phyloP scores from a whole-genome alignment of 2,329 filamentous ascomycete species.

The Drechmeria coniospora region DNA sequence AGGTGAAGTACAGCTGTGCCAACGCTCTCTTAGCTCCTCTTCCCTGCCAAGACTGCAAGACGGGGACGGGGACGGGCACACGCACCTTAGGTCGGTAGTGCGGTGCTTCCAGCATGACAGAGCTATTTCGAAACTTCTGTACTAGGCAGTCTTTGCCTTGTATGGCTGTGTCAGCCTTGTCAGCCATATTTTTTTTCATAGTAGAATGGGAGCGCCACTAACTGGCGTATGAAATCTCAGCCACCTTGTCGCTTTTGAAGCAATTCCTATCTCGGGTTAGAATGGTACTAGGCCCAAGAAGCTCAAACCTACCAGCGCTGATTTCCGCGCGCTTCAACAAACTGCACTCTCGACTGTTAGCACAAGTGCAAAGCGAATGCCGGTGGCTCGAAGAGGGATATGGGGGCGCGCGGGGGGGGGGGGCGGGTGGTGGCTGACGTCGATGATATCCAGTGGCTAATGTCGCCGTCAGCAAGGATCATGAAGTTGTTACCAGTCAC shows the following conservation, averaged over 20 bases:
- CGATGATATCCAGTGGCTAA: slow-evolving; percentile 59
- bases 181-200: neutral
- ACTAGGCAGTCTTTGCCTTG: slow-evolving; percentile 85
- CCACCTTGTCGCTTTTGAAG: slow-evolving; percentile 70
- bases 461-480: slow-evolving; percentile 18
- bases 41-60: neutral
- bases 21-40: slow-evolving; percentile 2
- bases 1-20: slow-evolving; percentile 34
- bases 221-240: slow-evolving; percentile 94
- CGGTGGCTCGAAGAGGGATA: too few species aligned
- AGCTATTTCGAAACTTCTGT: slow-evolving; percentile 92
- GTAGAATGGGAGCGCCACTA: slow-evolving; percentile 19
- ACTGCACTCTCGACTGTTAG: too few species aligned
- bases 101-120: slow-evolving; percentile 76
- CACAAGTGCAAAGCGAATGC: too few species aligned
- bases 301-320: slow-evolving; percentile 43
- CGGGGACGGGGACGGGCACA: neutral
- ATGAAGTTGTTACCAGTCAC: neutral
- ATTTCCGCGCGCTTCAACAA: slow-evolving; percentile 54
- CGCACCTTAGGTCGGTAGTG: slow-evolving; percentile 72
- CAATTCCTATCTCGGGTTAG: slow-evolving; percentile 43
- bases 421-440: slow-evolving; percentile 39
- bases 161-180: slow-evolving; percentile 44
- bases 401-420: too few species aligned
- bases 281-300: neutral